Evolutionary conservation across 176 grass and related monocot species (phyloP), one percentile per base, ranked within the genome.

Genomic region (Phyllostachys edulis): DNA sequence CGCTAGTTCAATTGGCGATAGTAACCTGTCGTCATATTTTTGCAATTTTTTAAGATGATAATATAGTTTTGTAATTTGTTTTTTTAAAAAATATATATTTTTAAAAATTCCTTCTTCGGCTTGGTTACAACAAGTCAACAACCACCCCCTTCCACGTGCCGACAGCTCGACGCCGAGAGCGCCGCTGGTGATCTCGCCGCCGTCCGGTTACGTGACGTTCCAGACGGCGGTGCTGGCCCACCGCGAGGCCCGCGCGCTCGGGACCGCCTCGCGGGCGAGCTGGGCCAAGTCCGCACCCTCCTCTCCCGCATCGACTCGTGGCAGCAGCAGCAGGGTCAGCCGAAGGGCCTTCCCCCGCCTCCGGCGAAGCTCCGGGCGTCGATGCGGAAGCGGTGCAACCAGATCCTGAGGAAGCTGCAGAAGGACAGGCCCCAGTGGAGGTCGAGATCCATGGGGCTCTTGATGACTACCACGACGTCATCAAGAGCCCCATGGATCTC

Each of bases 401-500:
- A 94, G 91, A 92, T 94, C 84, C 73, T 94, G 21, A 41, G 83
- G 1, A 91, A 87, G 73, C 88, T 99, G 84, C 89, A 88, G 75
- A 99, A 99, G 89, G 82, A 95, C 83, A 96, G 90, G 88, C 90
- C 37, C 96, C 93, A 1, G 96, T 99, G 2, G 91, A 96, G 7
- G 91, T 91, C 1, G 88, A 88, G 15, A 78, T 75, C 27, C 89
- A 96, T 45, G 91, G 93, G n/a, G n/a, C n/a, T 0, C 90, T 99
- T 40, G 88, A 96, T 59, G 96, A 96, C 85, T 99, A 99, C 82
- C 74, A 78, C 65, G 14, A 89, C 81, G 89, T 99, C 77, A 93
- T 99, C 76, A 92, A 89, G 54, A 37, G 77, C 9, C 96, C 96
- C 24, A 99, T 99, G 96, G 96, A 99, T 66, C 90, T 99, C 69